Conservation (phyloP, 2,329 filamentous ascomycete genomes). For the Trichoderma sp. region DNA sequence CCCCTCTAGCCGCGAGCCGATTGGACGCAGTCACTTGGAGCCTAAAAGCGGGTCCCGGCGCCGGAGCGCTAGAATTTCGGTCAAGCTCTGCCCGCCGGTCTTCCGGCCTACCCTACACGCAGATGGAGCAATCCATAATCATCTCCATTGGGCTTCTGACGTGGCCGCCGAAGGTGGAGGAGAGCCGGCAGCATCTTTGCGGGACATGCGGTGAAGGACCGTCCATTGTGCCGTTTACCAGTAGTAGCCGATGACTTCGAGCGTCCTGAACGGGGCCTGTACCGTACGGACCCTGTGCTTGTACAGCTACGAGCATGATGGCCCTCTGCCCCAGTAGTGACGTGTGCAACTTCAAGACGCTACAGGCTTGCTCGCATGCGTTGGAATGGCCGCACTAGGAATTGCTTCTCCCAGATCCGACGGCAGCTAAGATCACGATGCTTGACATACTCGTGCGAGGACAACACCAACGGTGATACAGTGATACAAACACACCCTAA, state of each 20-base stretch:
- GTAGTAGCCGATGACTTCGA: background rate
- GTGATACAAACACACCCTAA: background rate
- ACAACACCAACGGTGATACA: background rate
- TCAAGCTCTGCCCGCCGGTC: background rate
- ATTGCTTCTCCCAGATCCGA: background rate
- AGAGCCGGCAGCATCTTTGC: constrained; percentile 4
- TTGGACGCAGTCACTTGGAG: background rate
- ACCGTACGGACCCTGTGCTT: background rate
- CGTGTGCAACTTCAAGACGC: background rate
- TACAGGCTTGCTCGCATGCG: background rate
- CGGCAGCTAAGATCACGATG: background rate
- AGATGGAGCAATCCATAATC: background rate
- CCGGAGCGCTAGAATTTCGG: background rate
- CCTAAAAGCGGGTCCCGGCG: constrained; percentile 4
- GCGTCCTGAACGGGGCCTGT: background rate
- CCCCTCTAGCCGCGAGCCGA: constrained; percentile 14
- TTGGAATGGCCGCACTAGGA: background rate
- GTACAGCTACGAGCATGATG: background rate
- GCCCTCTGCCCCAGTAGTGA: background rate
- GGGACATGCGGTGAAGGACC: constrained; percentile 19
- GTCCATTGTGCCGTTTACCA: constrained; percentile 19
- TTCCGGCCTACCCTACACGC: constrained; percentile 5
- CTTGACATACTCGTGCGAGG: background rate
- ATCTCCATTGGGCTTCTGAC: constrained; percentile 17
- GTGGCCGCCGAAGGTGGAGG: constrained; percentile 18